Percentiles rank a stretch among this genome's conserved stretches.
Conservation (phyloP, 2,329 filamentous ascomycete genomes). For the Aureobasidium sp. region DNA sequence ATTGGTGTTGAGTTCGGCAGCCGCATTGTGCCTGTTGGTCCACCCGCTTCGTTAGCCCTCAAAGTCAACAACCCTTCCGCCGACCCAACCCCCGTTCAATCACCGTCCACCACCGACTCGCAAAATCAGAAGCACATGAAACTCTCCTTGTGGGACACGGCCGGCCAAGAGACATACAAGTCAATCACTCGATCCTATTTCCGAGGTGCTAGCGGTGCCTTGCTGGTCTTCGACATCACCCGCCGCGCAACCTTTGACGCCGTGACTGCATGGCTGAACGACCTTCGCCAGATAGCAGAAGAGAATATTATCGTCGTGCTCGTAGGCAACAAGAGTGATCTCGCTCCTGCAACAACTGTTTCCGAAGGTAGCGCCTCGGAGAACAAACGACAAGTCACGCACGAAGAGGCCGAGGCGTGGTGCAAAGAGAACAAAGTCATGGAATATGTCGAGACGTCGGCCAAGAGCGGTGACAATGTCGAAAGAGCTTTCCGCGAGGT, state of each 20-base stretch:
- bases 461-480: constrained; percentile 91
- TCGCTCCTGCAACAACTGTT: constrained; percentile 48
- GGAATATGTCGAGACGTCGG: constrained; percentile 91
- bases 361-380: constrained; percentile 29
- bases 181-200: constrained; percentile 93
- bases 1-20: constrained; percentile 96
- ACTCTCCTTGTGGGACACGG: constrained; percentile 89
- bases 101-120: constrained; percentile 28
- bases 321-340: constrained; percentile 91
- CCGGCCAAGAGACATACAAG: constrained; percentile 96
- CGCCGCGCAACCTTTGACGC: constrained; percentile 77
- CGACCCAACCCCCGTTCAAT: not conserved
- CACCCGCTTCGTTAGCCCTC: constrained; percentile 60
- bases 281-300: constrained; percentile 90
- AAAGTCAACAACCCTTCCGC: constrained; percentile 44
- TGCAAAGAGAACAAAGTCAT: constrained; percentile 77
- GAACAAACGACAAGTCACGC: constrained; percentile 72
- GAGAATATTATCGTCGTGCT: constrained; percentile 90
- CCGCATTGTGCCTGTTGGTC: constrained; percentile 83
- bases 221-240: constrained; percentile 93
- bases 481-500: constrained; percentile 90
- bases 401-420: constrained; percentile 83
- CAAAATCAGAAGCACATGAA: constrained; percentile 73
- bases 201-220: constrained; percentile 66
- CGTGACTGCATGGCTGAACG: constrained; percentile 87